Base-by-base conservation (phyloP, 1,284 basidiomycete species). In the Sanguinoderma infundibulare region DNA sequence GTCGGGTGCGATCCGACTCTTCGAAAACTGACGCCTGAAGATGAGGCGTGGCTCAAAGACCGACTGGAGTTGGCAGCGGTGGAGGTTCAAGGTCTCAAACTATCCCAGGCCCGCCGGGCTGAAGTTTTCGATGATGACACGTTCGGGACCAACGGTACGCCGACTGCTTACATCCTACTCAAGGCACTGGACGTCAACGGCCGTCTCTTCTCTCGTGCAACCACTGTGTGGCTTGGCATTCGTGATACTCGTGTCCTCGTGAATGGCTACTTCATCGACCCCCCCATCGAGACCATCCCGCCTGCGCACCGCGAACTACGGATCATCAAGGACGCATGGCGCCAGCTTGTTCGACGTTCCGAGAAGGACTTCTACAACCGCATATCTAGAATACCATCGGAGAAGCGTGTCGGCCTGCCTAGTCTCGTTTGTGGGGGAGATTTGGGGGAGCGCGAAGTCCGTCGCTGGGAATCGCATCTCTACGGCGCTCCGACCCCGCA, bases 281-380 rank as follows among this genome's bases (percentile, higher is more conserved):
- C 26, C 8, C 24, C 17, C 5, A 35, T 30, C 22, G 40, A 56
- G 10, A 0, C 1, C 10, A 17, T 20, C 5, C 24, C 42, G n/a
- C 1, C 15, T 1, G 28, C 26, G n/a, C 36, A 36, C 9, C 26
- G 44, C 5, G 28, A 54, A 26, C 5, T 61, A 6, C 53, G 53
- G 6, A 36, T 61, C 39, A 22, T 68, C 46, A 68, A 68, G 53
- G 67, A 68, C 7, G 39, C 67, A 2, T 66, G 67, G 65, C 58
- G 62, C 2, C 57, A 60, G 46, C 17, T 60, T 2, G 40, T 52
- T 1, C 54, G 57, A 1, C 46, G 9, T 5, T 46, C 60, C 0
- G 67, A 66, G 51, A 30, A 6, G 3, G 32, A 20, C 3, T 62
- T 63, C 57, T 65, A 66, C 24, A 10, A 50, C 4, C 60, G 63